phyloP scores from a whole-genome alignment of 106 monocot genomes.

The Allium sativum region DNA sequence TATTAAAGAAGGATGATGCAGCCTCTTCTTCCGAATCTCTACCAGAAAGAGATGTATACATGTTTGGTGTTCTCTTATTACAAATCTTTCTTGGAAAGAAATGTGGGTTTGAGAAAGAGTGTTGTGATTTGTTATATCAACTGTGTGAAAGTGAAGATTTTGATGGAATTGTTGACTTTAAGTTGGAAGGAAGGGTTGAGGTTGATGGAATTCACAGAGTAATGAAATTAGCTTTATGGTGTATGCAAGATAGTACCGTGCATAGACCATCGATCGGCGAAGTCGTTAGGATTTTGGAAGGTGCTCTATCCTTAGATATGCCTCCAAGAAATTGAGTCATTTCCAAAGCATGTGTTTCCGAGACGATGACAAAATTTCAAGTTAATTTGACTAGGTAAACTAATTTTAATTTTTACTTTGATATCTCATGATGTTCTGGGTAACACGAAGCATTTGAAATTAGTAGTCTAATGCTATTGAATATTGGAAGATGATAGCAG shows the following conservation, averaged over 20 bases:
- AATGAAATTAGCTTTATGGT: slow-evolving; percentile 36
- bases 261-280: slow-evolving; percentile 32
- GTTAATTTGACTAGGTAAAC: slow-evolving; percentile 2
- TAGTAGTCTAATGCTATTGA: slow-evolving; percentile 2
- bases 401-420: not conserved
- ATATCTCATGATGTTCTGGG: not conserved
- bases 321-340: slow-evolving; percentile 19
- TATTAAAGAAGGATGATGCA: slow-evolving; percentile 11
- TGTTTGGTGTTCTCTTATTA: slow-evolving; percentile 25
- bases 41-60: slow-evolving; percentile 32
- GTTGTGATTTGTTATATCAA: slow-evolving; percentile 15
- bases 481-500: slow-evolving; percentile 8
- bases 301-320: slow-evolving; percentile 34
- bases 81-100: slow-evolving; percentile 23
- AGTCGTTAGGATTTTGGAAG: slow-evolving; percentile 33
- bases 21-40: slow-evolving; percentile 27
- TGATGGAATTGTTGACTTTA: slow-evolving; percentile 20
- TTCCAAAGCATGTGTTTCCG: slow-evolving; percentile 2
- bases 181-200: slow-evolving; percentile 16
- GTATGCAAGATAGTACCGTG: slow-evolving; percentile 20
- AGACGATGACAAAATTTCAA: not conserved
- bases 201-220: slow-evolving; percentile 22
- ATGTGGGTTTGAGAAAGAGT: not conserved
- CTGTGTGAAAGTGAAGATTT: slow-evolving; percentile 11
- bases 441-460: not conserved